Base-by-base conservation (phyloP, 257 asterid species). In the Ophiorrhiza pumila region DNA sequence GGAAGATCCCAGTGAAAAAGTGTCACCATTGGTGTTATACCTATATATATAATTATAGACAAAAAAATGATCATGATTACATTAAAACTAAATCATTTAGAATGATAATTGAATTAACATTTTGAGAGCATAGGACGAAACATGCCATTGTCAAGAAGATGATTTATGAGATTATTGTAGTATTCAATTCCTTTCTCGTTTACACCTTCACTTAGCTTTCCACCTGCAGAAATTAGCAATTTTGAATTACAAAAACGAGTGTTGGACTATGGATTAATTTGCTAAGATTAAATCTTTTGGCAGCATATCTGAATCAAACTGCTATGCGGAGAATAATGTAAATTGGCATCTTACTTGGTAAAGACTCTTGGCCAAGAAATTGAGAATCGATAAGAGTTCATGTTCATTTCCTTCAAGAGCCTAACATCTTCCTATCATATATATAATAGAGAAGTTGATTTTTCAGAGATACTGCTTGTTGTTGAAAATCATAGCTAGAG, bases 1-100 rank as follows among this genome's bases (percentile, higher is more conserved):
- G 88, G 88, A 27, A 75, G 73, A 52, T 84, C 86, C 88, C 88
- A 81, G 49, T 84, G 88, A 45, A 69, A 84, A 11, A 84, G 74
- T 7, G 86, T 81, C 63, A 60, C 76, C 4, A 47, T 31, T 29
- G 76, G 76, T 13, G 22, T 32, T 35, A 71, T 15, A 18, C 76
- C 76, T 66, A 1, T 4, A 25, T 1, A 35, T 17, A 39, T n/a
- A n/a, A n/a, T n/a, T 39, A 0, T n/a, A n/a, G n/a, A n/a, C n/a
- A n/a, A n/a, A n/a, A n/a, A n/a, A n/a, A n/a, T n/a, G n/a, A n/a
- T n/a, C n/a, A 8, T 43, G 14, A 43, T 3, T 7, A 15, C 49
- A 11, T 8, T 15, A n/a, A 41, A 43, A 8, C 12, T 43, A 43
- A 43, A 3, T 7, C 14, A 2, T 7, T 43, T 2, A 43, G 1